Percentiles rank a stretch among this genome's conserved stretches.
Conservation (phyloP, 495 filamentous ascomycete genomes). For the Annulohypoxylon maeteangense region DNA sequence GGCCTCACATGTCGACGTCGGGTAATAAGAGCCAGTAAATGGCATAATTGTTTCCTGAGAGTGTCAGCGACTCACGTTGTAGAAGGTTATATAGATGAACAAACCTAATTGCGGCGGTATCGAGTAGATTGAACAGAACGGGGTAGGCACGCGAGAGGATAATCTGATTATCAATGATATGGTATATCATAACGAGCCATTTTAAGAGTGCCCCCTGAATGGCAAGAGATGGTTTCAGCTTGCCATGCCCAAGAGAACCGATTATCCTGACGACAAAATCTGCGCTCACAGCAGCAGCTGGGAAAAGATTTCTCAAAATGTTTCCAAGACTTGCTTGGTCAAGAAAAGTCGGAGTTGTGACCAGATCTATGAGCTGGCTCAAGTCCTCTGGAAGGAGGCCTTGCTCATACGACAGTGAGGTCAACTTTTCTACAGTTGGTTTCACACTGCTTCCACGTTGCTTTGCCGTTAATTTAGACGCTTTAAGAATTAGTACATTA, state of each 20-base stretch:
- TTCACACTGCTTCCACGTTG: conserved; percentile 57
- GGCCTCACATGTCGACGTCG: conserved; percentile 88
- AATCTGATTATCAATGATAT: conserved; percentile 71
- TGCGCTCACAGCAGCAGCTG: conserved; percentile 68
- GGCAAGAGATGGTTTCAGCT: conserved; percentile 76
- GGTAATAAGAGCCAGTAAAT: conserved; percentile 85
- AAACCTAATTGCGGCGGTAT: conserved; percentile 79
- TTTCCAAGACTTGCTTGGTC: conserved; percentile 76
- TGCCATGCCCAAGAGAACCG: conserved; percentile 80
- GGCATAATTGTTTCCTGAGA: conserved; percentile 71
- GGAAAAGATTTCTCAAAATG: conserved; percentile 80
- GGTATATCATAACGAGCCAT: conserved; percentile 85
- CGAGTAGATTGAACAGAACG: conserved; percentile 83
- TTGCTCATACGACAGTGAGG: conserved; percentile 67
- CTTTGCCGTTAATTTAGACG: conserved; percentile 61
- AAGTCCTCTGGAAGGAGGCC: conserved; percentile 72
- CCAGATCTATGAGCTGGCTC: conserved; percentile 70
- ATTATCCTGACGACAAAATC: conserved; percentile 73
- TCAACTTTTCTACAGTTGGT: conserved; percentile 59
- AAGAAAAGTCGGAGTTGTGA: conserved; percentile 73
- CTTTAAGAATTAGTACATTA: conserved; percentile 45
- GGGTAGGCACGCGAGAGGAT: conserved; percentile 77
- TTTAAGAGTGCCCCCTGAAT: conserved; percentile 75
- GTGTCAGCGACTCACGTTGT: conserved; percentile 47
- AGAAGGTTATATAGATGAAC: conserved; percentile 15